Base-by-base conservation (phyloP, 768 basidiomycete species). In the Kwoniella dejecticola region DNA sequence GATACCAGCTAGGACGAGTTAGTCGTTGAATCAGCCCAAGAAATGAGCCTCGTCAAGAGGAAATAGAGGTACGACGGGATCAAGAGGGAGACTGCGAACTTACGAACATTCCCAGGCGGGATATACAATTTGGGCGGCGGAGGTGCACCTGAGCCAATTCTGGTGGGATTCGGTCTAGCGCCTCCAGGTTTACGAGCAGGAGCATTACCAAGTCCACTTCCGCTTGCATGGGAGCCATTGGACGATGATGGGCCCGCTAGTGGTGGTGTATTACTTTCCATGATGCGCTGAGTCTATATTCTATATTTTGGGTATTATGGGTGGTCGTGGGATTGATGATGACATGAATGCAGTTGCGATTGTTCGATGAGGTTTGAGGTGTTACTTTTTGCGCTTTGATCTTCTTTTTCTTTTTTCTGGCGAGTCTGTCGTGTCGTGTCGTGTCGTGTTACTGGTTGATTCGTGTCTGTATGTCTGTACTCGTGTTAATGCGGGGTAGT, bases 41-140 rank as follows among this genome's bases (percentile, higher is more conserved):
- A 44, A 36, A 19, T 58, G 61, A 57, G 50, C 31, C 21, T 24
- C 21, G 27, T 29, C 23, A 15, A 46, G 6, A 36, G 30, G 33
- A 44, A 31, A 17, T 31, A 15, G 0, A 2, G 11, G 56, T 40
- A 21, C 15, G 29, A 31, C 26, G 8, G 12, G 21, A 33, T 52
- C 11, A 19, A 19, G 38, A 38, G 19, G 15, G 7, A 45, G n/a
- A 42, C 24, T 2, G 21, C n/a, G 17, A 4, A 76, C 72, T 72
- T 52, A 77, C 79, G 76, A 66, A 79, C 76, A 55, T 79, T 79
- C 23, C 71, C 79, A 29, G 53, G 41, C 10, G 79, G 79, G n/a
- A 79, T 79, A 15, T 60, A 46, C 4, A 79, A 53, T 47, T 66
- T 68, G 26, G 70, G 65, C n/a, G 70, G 68, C 6, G 64, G 57